A percentile compares a stretch with the other conserved stretches of the same genome.
These are phyloP conservation scores for Geranium incanum DNA, from an alignment of 441 rosid species.

Conservation along the genomic window DNA sequence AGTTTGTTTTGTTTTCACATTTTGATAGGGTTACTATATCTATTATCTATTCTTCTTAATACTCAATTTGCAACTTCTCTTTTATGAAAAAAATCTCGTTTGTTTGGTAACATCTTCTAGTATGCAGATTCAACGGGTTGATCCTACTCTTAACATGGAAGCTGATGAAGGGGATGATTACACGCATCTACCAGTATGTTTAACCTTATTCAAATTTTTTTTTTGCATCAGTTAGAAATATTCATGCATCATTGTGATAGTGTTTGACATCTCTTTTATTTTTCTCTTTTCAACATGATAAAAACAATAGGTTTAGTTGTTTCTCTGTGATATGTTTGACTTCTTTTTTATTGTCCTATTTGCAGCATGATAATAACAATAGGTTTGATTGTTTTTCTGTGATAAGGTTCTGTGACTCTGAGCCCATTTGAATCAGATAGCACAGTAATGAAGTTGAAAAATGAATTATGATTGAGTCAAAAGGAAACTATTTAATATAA, in stretches of 20 bases:
- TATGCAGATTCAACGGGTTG: conserved; percentile 71
- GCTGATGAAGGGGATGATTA: conserved; percentile 93
- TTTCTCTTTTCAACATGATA: background rate
- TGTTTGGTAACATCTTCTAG: conserved; percentile 11
- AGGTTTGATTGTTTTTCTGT: background rate
- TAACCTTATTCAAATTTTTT: background rate
- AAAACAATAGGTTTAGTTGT: background rate
- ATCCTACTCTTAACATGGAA: conserved; percentile 89
- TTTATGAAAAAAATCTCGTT: background rate
- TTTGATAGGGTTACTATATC: conserved; percentile 4
- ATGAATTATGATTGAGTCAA: background rate
- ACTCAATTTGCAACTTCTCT: conserved; percentile 11
- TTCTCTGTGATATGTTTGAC: background rate
- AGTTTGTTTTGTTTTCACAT: conserved; percentile 1
- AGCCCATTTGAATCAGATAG: background rate
- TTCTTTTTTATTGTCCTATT: conserved; percentile 1
- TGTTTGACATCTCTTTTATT: background rate
- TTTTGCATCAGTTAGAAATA: background rate
- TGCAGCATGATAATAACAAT: background rate
- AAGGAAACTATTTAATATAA: background rate
- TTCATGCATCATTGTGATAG: background rate
- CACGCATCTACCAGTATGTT: conserved; percentile 72
- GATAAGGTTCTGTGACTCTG: background rate
- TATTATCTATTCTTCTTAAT: conserved; percentile 17
- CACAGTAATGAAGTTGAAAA: conserved; percentile 1